Evolutionary conservation across 1,284 basidiomycete species (phyloP).

Genomic region (Rhodotorula sp.): DNA sequence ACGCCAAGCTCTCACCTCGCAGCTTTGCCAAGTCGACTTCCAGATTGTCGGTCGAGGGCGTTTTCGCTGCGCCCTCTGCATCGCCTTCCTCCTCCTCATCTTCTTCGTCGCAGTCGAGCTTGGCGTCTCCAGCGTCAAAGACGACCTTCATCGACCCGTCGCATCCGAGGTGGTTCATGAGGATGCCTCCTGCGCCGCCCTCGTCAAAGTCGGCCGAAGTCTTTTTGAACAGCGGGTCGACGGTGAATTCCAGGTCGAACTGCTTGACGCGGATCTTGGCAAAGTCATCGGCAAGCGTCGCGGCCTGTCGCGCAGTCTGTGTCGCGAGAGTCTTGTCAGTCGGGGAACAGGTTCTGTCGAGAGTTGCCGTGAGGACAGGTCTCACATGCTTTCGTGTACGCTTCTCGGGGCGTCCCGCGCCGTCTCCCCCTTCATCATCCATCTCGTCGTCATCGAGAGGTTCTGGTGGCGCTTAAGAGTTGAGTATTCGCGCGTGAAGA

Average conservation of each 20-base stretch:
- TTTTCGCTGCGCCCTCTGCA: conserved; percentile 61
- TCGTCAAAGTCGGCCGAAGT: conserved; percentile 99
- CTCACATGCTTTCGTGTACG: conserved; percentile 57
- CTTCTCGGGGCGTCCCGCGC: conserved; percentile 51
- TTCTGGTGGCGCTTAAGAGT: not conserved
- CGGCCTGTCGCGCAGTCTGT: conserved; percentile 35
- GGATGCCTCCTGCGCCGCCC: conserved; percentile 87
- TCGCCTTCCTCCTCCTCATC: conserved; percentile 52
- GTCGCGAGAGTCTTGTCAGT: too few relatives aligned
- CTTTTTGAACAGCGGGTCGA: conserved; percentile 96
- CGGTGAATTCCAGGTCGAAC: conserved; percentile 88
- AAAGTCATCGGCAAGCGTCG: conserved; percentile 80
- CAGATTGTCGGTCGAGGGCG: conserved; percentile 53
- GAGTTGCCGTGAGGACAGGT: not conserved
- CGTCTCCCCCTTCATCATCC: conserved; percentile 58
- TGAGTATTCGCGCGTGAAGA: not conserved
- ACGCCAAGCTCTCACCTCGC: conserved; percentile 48
- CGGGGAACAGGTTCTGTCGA: not conserved
- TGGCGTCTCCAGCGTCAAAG: conserved; percentile 93
- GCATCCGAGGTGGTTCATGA: conserved; percentile 78
- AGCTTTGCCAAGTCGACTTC: conserved; percentile 49
- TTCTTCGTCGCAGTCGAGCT: conserved; percentile 70
- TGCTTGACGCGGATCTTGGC: conserved; percentile 77
- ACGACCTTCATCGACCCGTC: conserved; percentile 86
- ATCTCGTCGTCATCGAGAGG: conserved; percentile 18